phyloP scores from a whole-genome alignment of 306 rosid species.

The Abrus precatorius region DNA sequence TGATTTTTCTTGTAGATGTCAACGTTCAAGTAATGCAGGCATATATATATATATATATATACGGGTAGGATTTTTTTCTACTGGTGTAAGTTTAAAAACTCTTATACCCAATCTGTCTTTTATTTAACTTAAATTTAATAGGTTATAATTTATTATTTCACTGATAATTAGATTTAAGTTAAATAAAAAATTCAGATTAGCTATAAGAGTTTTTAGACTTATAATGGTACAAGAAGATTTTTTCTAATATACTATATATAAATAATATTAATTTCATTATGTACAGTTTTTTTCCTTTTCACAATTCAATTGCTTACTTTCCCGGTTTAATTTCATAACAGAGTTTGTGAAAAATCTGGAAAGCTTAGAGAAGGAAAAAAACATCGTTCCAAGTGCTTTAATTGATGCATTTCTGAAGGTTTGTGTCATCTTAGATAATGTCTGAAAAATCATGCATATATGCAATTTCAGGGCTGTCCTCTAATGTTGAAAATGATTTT shows the following conservation, averaged over 20 bases:
- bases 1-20: slow-evolving; percentile 94
- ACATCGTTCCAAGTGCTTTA: slow-evolving; percentile 74
- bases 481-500: slow-evolving; percentile 33
- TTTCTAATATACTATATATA: too few relatives aligned
- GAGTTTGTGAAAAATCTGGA: slow-evolving; percentile 58
- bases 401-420: slow-evolving; percentile 96
- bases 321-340: slow-evolving; percentile 35
- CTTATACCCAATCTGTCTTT: too few relatives aligned
- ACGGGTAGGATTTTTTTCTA: too few relatives aligned
- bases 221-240: too few relatives aligned
- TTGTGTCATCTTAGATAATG: slow-evolving; percentile 38
- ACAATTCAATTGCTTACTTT: slow-evolving; percentile 2
- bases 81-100: too few relatives aligned
- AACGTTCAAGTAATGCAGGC: slow-evolving; percentile 83
- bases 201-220: too few relatives aligned
- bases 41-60: not conserved
- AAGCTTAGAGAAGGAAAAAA: slow-evolving; percentile 68
- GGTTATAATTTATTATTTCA: too few relatives aligned
- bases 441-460: slow-evolving; percentile 11
- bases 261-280: slow-evolving; percentile 22
- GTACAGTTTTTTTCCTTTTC: not conserved
- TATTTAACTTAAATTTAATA: too few relatives aligned
- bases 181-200: too few relatives aligned
- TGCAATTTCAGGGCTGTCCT: not conserved
- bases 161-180: too few relatives aligned